phyloP scores from a whole-genome alignment of 129 eudicot species.

The Escallonia herrerae region DNA sequence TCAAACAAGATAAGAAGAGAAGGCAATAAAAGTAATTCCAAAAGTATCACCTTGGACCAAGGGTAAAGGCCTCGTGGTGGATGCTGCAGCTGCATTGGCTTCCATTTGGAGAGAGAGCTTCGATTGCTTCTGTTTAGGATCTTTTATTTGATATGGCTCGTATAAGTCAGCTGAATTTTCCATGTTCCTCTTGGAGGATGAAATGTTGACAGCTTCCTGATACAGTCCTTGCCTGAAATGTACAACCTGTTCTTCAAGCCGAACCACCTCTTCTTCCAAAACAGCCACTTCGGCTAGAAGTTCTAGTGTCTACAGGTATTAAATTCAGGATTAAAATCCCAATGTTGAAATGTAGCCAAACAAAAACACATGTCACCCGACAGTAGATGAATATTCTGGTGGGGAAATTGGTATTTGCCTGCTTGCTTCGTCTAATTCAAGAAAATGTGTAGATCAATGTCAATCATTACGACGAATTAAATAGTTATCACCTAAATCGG shows the following conservation, averaged over 20 bases:
- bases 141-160: slow-evolving; percentile 25
- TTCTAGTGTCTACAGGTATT: slow-evolving; percentile 53
- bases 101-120: slow-evolving; percentile 40
- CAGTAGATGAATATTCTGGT: background rate
- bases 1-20: background rate
- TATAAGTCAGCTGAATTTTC: slow-evolving; percentile 36
- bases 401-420: background rate
- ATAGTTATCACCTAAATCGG: background rate
- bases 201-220: slow-evolving; percentile 59
- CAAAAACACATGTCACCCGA: background rate
- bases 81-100: slow-evolving; percentile 23
- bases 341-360: background rate
- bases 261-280: slow-evolving; percentile 83
- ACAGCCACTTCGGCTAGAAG: slow-evolving; percentile 90
- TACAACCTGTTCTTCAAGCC: slow-evolving; percentile 84
- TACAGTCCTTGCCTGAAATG: slow-evolving; percentile 63
- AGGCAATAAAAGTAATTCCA: background rate
- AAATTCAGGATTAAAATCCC: background rate
- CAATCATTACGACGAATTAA: background rate
- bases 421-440: background rate
- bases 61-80: slow-evolving; percentile 11
- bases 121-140: slow-evolving; percentile 33
- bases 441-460: background rate
- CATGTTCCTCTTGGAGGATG: slow-evolving; percentile 46
- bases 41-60: slow-evolving; percentile 33